Percentiles rank a stretch among this genome's conserved stretches.
phyloP scores from a whole-genome alignment of 306 rosid genomes.

The Dalbergia oliveri region DNA sequence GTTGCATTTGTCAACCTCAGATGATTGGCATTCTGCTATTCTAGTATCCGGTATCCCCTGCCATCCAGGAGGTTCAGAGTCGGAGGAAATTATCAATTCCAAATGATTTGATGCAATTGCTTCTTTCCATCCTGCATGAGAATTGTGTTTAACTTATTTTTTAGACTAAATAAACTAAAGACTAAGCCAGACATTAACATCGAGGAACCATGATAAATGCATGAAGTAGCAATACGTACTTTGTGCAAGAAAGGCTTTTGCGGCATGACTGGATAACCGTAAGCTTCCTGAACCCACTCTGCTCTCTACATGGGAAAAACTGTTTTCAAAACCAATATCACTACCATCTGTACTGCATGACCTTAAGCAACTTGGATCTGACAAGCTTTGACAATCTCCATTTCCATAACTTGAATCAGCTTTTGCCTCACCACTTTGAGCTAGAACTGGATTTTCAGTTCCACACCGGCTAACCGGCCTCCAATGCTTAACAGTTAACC shows the following conservation, averaged over 20 bases:
- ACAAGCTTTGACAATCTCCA: slow-evolving; percentile 44
- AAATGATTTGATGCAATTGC: slow-evolving; percentile 68
- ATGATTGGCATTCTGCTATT: slow-evolving; percentile 41
- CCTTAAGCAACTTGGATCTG: slow-evolving; percentile 45
- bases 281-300: slow-evolving; percentile 35
- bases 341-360: slow-evolving; percentile 44
- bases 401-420: slow-evolving; percentile 49
- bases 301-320: slow-evolving; percentile 40
- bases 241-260: slow-evolving; percentile 70
- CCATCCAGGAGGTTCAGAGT: slow-evolving; percentile 49
- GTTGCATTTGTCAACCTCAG: slow-evolving; percentile 49
- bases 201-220: slow-evolving; percentile 7
- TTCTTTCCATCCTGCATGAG: slow-evolving; percentile 83
- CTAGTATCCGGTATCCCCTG: slow-evolving; percentile 48
- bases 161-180: slow-evolving; percentile 20
- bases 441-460: slow-evolving; percentile 50
- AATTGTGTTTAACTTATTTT: neutral
- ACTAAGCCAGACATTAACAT: slow-evolving; percentile 3
- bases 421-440: slow-evolving; percentile 54
- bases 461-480: slow-evolving; percentile 66
- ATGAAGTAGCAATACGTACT: slow-evolving; percentile 58
- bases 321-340: slow-evolving; percentile 37
- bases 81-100: slow-evolving; percentile 55
- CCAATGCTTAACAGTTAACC: slow-evolving; percentile 59
- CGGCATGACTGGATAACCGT: slow-evolving; percentile 52